Evolutionary conservation across 495 filamentous ascomycete genomes (phyloP).

Genomic region (Clavariopsis aquatica): DNA sequence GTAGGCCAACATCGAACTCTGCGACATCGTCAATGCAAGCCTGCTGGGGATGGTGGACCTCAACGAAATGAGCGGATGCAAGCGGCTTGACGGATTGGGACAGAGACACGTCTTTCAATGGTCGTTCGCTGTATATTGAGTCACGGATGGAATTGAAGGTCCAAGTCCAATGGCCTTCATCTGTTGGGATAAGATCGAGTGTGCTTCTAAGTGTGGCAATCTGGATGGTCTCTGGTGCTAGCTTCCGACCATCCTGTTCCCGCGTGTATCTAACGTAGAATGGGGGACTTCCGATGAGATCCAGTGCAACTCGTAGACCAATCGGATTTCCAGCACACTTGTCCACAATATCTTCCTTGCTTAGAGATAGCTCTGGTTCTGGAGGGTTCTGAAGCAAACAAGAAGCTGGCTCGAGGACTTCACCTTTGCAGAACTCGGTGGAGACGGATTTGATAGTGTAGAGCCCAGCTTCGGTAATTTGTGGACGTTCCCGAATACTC

Average conservation of each 20-base stretch:
- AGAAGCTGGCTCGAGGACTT: slow-evolving; percentile 87
- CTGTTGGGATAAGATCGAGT: slow-evolving; percentile 75
- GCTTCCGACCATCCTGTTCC: slow-evolving; percentile 58
- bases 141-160: slow-evolving; percentile 79
- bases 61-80: slow-evolving; percentile 73
- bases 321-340: slow-evolving; percentile 93
- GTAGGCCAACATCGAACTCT: slow-evolving; percentile 67
- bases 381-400: slow-evolving; percentile 89
- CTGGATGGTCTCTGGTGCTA: slow-evolving; percentile 49
- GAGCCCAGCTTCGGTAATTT: slow-evolving; percentile 74
- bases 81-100: slow-evolving; percentile 92
- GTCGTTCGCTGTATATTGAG: slow-evolving; percentile 68
- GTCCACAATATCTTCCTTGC: slow-evolving; percentile 78
- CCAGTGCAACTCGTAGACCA: slow-evolving; percentile 81
- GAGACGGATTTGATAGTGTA: slow-evolving; percentile 79
- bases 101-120: slow-evolving; percentile 54
- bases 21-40: slow-evolving; percentile 82
- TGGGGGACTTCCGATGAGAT: slow-evolving; percentile 85
- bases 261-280: slow-evolving; percentile 76
- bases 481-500: slow-evolving; percentile 44
- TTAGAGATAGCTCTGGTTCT: slow-evolving; percentile 73
- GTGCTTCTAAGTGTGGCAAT: slow-evolving; percentile 72
- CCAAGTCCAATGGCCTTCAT: slow-evolving; percentile 85
- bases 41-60: slow-evolving; percentile 54
- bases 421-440: slow-evolving; percentile 79